Base-by-base conservation (phyloP, 257 asterid genomes). In the Rubia yunnanensis region DNA sequence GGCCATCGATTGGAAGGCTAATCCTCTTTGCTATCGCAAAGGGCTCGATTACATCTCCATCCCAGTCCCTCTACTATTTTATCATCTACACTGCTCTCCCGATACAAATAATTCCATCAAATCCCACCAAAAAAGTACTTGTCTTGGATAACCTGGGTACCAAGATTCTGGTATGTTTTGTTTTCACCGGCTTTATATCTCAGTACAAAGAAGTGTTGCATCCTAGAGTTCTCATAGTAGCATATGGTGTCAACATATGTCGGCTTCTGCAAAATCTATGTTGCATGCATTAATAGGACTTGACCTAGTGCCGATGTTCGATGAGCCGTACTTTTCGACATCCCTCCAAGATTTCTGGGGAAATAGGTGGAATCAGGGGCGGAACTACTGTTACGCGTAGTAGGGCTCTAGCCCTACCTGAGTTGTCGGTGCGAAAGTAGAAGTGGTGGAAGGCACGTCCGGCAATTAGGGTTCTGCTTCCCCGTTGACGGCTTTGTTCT, bases 331-430 rank as follows among this genome's bases (percentile, higher is more conserved):
- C 34, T 69, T 84, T 0, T 58, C 95, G 2, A 76, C 88, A 7
- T 88, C 96, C 3, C 77, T 88, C 0, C 89, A 73, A 15, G 88
- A 88, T 4, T 86, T 88, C 36, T 88, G 95, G 96, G 92, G 96
- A 3, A 69, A 72, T 67, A 81, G 95, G 68, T 88, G 96, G 96
- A 88, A n/a, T n/a, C n/a, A n/a, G n/a, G n/a, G n/a, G n/a, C n/a
- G n/a, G n/a, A n/a, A n/a, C n/a, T n/a, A n/a, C n/a, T n/a, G n/a
- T n/a, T n/a, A n/a, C n/a, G n/a, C n/a, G n/a, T n/a, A n/a, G n/a
- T n/a, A n/a, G n/a, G n/a, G n/a, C n/a, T n/a, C n/a, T n/a, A n/a
- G n/a, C n/a, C n/a, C n/a, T n/a, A n/a, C n/a, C n/a, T n/a, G n/a
- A n/a, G n/a, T n/a, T n/a, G n/a, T n/a, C n/a, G n/a, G n/a, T n/a